A percentile compares a stretch with the other conserved stretches of the same genome.
phyloP scores from a whole-genome alignment of 768 basidiomycete genomes.

The Mycena latifolia region DNA sequence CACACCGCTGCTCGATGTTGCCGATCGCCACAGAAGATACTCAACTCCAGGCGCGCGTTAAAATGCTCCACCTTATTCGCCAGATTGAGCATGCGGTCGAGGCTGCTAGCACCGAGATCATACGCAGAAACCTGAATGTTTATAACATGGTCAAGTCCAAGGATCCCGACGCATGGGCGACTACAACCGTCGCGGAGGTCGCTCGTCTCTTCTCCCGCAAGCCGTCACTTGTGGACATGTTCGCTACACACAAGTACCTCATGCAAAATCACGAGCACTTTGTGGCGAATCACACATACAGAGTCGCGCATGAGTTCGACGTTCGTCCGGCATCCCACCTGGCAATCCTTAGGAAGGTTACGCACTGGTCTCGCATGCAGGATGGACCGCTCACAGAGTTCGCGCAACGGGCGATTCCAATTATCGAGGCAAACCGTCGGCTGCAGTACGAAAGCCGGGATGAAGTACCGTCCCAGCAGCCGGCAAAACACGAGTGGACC shows the following conservation, averaged over 20 bases:
- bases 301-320: constrained; percentile 62
- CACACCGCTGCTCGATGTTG: constrained; percentile 59
- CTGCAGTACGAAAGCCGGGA: constrained; percentile 45
- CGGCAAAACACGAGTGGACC: constrained; percentile 57
- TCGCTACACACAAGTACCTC: constrained; percentile 75
- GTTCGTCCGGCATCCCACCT: constrained; percentile 75
- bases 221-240: constrained; percentile 49
- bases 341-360: constrained; percentile 61
- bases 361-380: constrained; percentile 57
- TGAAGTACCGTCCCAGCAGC: constrained; percentile 45
- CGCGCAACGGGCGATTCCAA: constrained; percentile 57
- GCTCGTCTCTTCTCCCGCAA: constrained; percentile 55
- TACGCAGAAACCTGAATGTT: constrained; percentile 46
- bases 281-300: constrained; percentile 62
- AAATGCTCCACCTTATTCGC: constrained; percentile 71
- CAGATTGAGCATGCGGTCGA: constrained; percentile 64
- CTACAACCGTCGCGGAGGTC: constrained; percentile 67
- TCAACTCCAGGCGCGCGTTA: constrained; percentile 71
- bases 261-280: constrained; percentile 68
- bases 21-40: constrained; percentile 42
- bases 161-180: constrained; percentile 65
- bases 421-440: constrained; percentile 53
- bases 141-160: constrained; percentile 61
- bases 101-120: constrained; percentile 45
- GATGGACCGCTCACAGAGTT: constrained; percentile 62